Conservation (phyloP, 352 stramenopile genomes). For the Elongisporangium anandrum region DNA sequence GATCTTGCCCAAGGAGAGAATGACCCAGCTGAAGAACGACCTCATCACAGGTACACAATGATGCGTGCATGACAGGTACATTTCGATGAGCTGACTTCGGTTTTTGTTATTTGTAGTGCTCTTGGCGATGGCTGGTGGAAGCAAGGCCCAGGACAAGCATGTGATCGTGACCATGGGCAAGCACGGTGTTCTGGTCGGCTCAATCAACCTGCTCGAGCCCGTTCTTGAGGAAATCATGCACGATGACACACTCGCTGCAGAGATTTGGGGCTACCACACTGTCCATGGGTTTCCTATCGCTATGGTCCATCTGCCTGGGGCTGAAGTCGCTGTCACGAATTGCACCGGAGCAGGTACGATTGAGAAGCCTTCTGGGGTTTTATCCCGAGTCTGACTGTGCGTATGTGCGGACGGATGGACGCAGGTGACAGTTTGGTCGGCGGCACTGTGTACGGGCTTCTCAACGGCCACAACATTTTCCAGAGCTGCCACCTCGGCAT, state of each 20-base stretch:
- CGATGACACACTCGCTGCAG: conserved; percentile 27
- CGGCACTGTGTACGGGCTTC: conserved; percentile 69
- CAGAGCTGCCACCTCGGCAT: conserved; percentile 73
- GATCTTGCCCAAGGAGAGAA: conserved; percentile 34
- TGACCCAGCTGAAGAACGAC: conserved; percentile 63
- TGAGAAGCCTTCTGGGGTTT: conserved; percentile 3
- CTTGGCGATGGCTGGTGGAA: conserved; percentile 50
- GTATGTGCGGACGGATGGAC: too few relatives aligned
- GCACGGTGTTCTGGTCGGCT: conserved; percentile 65
- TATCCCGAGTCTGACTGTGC: too few relatives aligned
- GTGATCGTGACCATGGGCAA: conserved; percentile 79
- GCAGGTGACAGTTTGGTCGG: conserved; percentile 73
- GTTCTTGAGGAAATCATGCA: conserved; percentile 22
- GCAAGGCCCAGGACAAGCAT: conserved; percentile 48
- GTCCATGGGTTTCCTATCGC: conserved; percentile 38
- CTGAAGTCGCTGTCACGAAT: conserved; percentile 53
- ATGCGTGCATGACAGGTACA: conserved; percentile 1
- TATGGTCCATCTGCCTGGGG: conserved; percentile 63
- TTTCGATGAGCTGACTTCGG: neutral
- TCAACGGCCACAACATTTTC: conserved; percentile 55
- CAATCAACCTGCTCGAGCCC: conserved; percentile 42
- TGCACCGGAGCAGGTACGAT: conserved; percentile 67
- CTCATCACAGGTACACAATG: conserved; percentile 42
- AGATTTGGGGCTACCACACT: conserved; percentile 55
- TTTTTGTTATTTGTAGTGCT: conserved; percentile 25